Base-by-base conservation (phyloP, 2,329 filamentous ascomycete species). In the Diaporthe citriasiana region DNA sequence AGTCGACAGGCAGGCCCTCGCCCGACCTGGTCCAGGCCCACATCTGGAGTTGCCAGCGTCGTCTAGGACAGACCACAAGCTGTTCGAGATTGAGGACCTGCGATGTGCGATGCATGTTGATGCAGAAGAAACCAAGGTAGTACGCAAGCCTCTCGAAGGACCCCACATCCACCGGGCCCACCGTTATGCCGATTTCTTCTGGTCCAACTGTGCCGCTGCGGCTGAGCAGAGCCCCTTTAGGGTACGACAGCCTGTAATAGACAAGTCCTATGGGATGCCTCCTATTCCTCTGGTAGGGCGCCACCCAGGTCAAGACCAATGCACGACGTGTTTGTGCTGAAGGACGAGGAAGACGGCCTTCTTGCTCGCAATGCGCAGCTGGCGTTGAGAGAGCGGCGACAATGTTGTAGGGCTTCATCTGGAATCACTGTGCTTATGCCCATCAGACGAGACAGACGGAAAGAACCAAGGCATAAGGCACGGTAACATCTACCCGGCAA, bases 121-220 rank as follows among this genome's bases (percentile, higher is more conserved):
- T 19, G 12, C 63, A 40, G 63, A 38, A 40, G 47, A 4, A 27
- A 66, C 22, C 13, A 38, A 12, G 15, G 63, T 27, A 35, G 63
- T 66, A 66, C 63, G 63, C 45, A 66, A 51, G 63, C 63, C n/a
- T 66, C 45, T 25, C 30, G 22, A 13, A 27, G 22, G 45, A 30
- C 45, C 51, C 63, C 63, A 66, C 63, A 66, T 66, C 45, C 45
- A 19, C 45, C 13, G 30, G 63, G 63, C 63, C 63, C 63, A 66
- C 63, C 45, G 51, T 40, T 19, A 66, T 66, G 63, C 63, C 30
- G 63, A 40, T 38, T 38, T 19, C 45, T 38, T 50, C 22, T 50
- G 40, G 45, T 27, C 45, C 63, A 51, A n/a, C 19, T 38, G 63
- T 51, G 25, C 19, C 13, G n/a, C 45, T 40, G 45, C 60, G 45